A percentile compares a stretch with the other conserved stretches of the same genome.
Evolutionary conservation across 2,329 filamentous ascomycete genomes (phyloP).

Genomic region (Pseudopithomyces maydicus): DNA sequence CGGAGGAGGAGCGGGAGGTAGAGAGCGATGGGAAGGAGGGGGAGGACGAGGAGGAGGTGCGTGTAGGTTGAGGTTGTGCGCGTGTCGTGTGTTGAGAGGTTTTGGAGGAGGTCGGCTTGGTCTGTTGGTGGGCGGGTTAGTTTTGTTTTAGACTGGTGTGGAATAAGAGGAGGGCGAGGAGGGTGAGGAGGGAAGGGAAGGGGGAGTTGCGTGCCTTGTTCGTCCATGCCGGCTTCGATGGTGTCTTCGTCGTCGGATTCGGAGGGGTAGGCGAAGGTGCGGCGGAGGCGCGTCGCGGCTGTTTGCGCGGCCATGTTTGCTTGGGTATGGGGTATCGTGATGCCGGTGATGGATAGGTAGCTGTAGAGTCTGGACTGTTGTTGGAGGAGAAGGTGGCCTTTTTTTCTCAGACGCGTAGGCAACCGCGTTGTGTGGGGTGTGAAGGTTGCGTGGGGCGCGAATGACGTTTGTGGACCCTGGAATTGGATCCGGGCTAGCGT

Average conservation of each 20-base stretch:
- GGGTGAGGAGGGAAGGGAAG: neutral
- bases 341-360: neutral
- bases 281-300: conserved; percentile 69
- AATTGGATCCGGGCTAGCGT: neutral
- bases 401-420: neutral
- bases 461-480: conserved; percentile 7
- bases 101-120: conserved; percentile 30
- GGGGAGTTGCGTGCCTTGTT: conserved; percentile 63
- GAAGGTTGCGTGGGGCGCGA: neutral
- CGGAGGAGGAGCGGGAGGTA: conserved; percentile 59
- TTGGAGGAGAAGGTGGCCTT: neutral
- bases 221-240: conserved; percentile 70
- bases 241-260: conserved; percentile 60
- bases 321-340: neutral
- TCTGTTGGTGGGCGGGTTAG: conserved; percentile 22
- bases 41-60: conserved; percentile 62
- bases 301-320: conserved; percentile 34
- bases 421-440: neutral
- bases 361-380: neutral
- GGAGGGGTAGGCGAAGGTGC: conserved; percentile 76
- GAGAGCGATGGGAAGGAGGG: conserved; percentile 60
- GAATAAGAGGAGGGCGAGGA: neutral
- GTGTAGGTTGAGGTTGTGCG: conserved; percentile 56
- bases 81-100: conserved; percentile 44
- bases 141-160: conserved; percentile 2